Conservation (phyloP, 78 protist genomes). For the Planoprotostelium fungivorum region DNA sequence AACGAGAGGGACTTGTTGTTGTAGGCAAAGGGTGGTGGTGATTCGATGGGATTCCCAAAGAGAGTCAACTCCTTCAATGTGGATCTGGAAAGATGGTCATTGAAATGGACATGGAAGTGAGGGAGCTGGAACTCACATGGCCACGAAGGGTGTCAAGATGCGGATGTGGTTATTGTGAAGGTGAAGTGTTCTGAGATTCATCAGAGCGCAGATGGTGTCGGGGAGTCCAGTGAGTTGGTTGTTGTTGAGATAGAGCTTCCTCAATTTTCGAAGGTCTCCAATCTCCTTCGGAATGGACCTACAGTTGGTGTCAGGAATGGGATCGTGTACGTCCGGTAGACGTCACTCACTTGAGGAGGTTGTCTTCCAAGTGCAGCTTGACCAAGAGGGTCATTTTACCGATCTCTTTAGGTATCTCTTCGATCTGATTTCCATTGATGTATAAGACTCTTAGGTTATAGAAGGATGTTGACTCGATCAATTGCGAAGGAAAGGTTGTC, state of each 20-base stretch:
- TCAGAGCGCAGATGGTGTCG: neutral
- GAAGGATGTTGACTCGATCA: neutral
- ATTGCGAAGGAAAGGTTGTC: neutral
- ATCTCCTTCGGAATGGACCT: neutral
- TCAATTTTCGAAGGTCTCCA: neutral
- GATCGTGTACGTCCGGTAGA: neutral
- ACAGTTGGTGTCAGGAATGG: neutral
- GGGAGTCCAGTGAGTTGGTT: neutral
- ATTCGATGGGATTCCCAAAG: neutral
- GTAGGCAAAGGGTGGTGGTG: neutral
- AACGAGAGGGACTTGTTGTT: neutral
- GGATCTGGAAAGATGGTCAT: neutral
- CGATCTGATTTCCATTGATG: neutral
- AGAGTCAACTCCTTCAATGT: neutral
- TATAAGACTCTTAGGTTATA: neutral
- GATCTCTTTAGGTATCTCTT: neutral
- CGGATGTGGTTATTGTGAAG: neutral
- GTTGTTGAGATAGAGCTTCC: neutral
- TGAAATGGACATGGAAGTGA: too few relatives aligned
- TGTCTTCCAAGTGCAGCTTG: neutral
- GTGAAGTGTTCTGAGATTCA: neutral
- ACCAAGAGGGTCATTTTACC: neutral
- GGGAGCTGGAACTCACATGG: constrained; percentile 1
- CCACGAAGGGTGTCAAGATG: neutral
- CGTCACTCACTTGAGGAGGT: neutral